A percentile compares a stretch with the other conserved stretches of the same genome.
Evolutionary conservation across 192 early-diverging fungal genomes (phyloP).

Genomic region (Diversispora epigaea): DNA sequence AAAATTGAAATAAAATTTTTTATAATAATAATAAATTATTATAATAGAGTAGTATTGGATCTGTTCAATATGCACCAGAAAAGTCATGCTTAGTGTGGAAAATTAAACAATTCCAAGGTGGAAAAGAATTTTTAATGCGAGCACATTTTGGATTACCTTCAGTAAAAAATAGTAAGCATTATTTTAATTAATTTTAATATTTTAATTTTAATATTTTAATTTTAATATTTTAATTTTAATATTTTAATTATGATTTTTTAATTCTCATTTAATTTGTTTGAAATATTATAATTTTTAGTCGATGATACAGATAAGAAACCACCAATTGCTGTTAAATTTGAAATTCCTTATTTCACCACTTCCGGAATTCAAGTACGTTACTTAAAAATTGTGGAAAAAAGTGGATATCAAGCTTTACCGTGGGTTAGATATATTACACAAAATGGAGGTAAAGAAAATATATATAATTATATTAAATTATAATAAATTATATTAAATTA

Average conservation of each 20-base stretch:
- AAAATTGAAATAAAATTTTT: neutral
- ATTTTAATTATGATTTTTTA: too few relatives aligned
- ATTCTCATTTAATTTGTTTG: neutral
- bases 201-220: too few relatives aligned
- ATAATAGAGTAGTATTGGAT: conserved; percentile 77
- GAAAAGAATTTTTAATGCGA: conserved; percentile 92
- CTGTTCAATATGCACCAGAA: conserved; percentile 91
- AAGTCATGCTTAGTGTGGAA: conserved; percentile 95
- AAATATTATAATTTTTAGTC: conserved; percentile 35
- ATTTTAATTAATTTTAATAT: neutral
- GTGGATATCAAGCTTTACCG: conserved; percentile 83
- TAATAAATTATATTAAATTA: too few relatives aligned
- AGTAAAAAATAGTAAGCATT: conserved; percentile 65
- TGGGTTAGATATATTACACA: conserved; percentile 91
- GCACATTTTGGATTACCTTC: conserved; percentile 84
- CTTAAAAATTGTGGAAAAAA: conserved; percentile 88
- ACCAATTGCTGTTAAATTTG: conserved; percentile 83
- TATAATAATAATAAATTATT: neutral
- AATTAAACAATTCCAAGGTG: conserved; percentile 97
- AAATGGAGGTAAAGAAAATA: conserved; percentile 60
- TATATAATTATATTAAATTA: too few relatives aligned
- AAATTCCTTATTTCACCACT: conserved; percentile 88
- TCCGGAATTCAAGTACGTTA: conserved; percentile 91
- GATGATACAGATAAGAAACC: conserved; percentile 81
- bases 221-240: too few relatives aligned